Conservation (phyloP, 2,329 filamentous ascomycete genomes). For the Fusarium domesticum region DNA sequence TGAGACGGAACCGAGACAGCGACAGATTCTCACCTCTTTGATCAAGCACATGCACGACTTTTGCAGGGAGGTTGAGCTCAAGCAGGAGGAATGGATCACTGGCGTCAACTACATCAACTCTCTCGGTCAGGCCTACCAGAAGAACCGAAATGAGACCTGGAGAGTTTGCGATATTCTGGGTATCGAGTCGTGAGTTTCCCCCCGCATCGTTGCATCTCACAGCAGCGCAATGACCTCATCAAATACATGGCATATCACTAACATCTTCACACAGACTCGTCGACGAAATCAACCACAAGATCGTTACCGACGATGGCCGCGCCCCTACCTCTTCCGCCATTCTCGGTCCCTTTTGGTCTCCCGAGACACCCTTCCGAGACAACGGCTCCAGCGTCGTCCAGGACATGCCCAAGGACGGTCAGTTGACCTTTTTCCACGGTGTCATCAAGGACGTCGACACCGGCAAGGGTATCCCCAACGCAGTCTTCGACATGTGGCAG, state of each 20-base stretch:
- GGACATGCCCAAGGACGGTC: conserved; percentile 55
- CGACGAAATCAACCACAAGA: conserved; percentile 62
- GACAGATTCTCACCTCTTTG: conserved; percentile 60
- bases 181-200: conserved; percentile 60
- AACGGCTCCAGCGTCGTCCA: conserved; percentile 66
- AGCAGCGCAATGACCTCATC: too few relatives aligned
- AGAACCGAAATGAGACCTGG: conserved; percentile 71
- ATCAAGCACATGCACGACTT: conserved; percentile 77
- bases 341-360: conserved; percentile 75
- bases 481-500: conserved; percentile 77
- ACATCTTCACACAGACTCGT: conserved; percentile 37
- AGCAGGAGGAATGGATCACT: conserved; percentile 71
- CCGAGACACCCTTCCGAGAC: conserved; percentile 68
- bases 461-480: conserved; percentile 62
- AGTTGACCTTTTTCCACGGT: conserved; percentile 66
- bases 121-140: conserved; percentile 65
- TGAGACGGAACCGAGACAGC: conserved; percentile 62
- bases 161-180: conserved; percentile 71
- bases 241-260: conserved; percentile 17
- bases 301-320: conserved; percentile 58
- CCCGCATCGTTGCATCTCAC: too few relatives aligned
- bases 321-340: conserved; percentile 72
- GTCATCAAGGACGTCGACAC: conserved; percentile 62
- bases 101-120: conserved; percentile 74
- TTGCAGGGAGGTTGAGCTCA: conserved; percentile 72